A percentile compares a stretch with the other conserved stretches of the same genome.
Evolutionary conservation across 2,329 filamentous ascomycete species (phyloP).

Genomic region (Chaetomiaceae sp.): DNA sequence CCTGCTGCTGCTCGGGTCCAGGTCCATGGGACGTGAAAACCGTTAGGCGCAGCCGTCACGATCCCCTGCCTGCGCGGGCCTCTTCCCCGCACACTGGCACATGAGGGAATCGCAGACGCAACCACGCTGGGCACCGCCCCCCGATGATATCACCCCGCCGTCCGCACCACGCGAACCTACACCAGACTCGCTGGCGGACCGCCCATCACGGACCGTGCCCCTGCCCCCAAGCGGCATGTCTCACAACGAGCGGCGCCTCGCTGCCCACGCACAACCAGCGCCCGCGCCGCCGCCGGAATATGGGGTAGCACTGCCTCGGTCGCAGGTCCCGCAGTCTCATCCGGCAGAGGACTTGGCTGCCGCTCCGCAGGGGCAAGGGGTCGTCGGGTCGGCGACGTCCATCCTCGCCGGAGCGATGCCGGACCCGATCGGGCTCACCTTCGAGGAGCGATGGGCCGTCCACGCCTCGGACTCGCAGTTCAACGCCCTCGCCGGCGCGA

Average conservation of each 20-base stretch:
- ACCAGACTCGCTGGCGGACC: constrained; percentile 11
- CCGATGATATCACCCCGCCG: constrained; percentile 15
- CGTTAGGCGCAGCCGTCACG: constrained; percentile 53
- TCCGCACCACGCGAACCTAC: too few relatives aligned
- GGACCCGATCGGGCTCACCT: constrained; percentile 31
- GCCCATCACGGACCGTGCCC: constrained; percentile 2
- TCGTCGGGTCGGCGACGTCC: not conserved
- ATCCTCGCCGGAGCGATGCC: constrained; percentile 23
- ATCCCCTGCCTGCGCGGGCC: constrained; percentile 35
- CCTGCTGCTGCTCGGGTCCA: too few relatives aligned
- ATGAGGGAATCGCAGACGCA: constrained; percentile 16
- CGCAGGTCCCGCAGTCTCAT: constrained; percentile 15
- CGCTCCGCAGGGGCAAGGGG: not conserved
- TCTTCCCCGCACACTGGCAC: constrained; percentile 29
- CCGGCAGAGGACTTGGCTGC: constrained; percentile 4
- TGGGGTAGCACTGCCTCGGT: constrained; percentile 20
- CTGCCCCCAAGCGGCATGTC: constrained; percentile 38
- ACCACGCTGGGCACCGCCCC: constrained; percentile 1
- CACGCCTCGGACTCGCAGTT: constrained; percentile 58
- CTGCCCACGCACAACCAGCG: constrained; percentile 18
- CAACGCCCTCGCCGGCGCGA: constrained; percentile 79
- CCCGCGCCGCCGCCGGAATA: constrained; percentile 26
- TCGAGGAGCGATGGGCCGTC: constrained; percentile 51
- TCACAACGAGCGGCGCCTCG: constrained; percentile 40
- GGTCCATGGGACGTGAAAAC: constrained; percentile 53